Percentiles rank a stretch among this genome's conserved stretches.
These are phyloP conservation scores for Skeletonema tropicum DNA, from an alignment of 108 stramenopile species.

Conservation along the genomic window DNA sequence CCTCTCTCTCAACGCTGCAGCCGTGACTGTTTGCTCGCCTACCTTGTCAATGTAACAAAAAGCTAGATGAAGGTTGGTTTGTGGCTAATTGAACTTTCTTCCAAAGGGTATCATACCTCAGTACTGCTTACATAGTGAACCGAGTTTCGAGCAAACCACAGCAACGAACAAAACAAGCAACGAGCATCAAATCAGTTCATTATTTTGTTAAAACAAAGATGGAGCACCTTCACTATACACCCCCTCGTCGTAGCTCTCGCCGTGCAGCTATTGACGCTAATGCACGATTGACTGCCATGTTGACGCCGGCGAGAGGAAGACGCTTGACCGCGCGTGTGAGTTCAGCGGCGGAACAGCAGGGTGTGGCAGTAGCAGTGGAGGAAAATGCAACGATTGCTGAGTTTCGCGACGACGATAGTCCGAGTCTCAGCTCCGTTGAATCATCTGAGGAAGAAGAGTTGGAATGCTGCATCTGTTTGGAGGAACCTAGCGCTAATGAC, in stretches of 20 bases:
- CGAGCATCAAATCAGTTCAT: no score
- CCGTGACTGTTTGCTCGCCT: background rate
- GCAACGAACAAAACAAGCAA: no score
- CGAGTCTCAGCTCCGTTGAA: background rate
- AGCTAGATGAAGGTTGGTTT: constrained; percentile 4
- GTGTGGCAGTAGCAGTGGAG: background rate
- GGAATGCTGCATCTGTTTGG: constrained; percentile 68
- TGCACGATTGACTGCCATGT: background rate
- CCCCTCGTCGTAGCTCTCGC: background rate
- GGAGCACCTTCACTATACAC: background rate
- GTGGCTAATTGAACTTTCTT: no score
- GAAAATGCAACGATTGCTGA: background rate
- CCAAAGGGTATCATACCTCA: no score
- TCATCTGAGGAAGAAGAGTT: background rate
- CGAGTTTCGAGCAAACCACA: no score
- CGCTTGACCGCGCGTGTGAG: no score
- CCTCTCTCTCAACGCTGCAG: background rate
- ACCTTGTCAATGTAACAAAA: constrained; percentile 48
- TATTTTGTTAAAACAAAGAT: background rate
- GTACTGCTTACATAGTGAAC: no score
- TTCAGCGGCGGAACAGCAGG: background rate
- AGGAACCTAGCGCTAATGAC: constrained; percentile 49
- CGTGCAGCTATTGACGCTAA: background rate
- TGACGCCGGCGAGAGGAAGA: background rate
- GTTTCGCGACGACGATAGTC: background rate